Conservation (phyloP, 805 yeast genomes). For the Cyberlindnera mrakii region DNA sequence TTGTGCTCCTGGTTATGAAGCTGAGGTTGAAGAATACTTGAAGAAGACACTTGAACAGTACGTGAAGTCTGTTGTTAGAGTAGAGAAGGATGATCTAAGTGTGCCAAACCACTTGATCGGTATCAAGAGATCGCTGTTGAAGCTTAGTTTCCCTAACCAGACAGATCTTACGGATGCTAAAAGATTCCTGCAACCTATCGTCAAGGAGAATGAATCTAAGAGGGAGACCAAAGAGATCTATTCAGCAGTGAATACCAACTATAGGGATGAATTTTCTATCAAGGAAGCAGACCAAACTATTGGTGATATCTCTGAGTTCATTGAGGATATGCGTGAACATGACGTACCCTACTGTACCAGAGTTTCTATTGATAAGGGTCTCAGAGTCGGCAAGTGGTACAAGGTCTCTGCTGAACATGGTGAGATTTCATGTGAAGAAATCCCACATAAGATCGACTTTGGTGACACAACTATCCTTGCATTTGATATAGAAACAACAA, state of each 20-base stretch:
- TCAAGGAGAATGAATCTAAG: slow-evolving; percentile 57
- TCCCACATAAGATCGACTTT: slow-evolving; percentile 76
- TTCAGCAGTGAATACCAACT: slow-evolving; percentile 39
- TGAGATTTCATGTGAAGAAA: slow-evolving; percentile 47
- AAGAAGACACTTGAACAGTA: slow-evolving; percentile 60
- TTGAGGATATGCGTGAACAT: slow-evolving; percentile 83
- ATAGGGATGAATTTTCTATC: slow-evolving; percentile 16
- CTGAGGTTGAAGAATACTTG: slow-evolving; percentile 81
- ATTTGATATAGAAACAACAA: slow-evolving; percentile 96
- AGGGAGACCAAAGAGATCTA: slow-evolving; percentile 64
- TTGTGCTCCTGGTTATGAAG: slow-evolving; percentile 46
- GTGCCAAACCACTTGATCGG: slow-evolving; percentile 87
- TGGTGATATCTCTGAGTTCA: slow-evolving; percentile 52
- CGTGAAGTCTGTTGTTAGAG: slow-evolving; percentile 49
- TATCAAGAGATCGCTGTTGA: slow-evolving; percentile 53
- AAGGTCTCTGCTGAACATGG: slow-evolving; percentile 62
- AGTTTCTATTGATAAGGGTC: slow-evolving; percentile 83
- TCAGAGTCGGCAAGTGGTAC: slow-evolving; percentile 97
- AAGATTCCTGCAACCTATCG: slow-evolving; percentile 59
- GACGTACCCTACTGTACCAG: slow-evolving; percentile 97
- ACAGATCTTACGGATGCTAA: slow-evolving; percentile 73
- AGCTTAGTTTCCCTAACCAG: slow-evolving; percentile 68
- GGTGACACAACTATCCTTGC: slow-evolving; percentile 97
- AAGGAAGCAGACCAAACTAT: slow-evolving; percentile 10
- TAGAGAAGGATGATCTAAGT: slow-evolving; percentile 71